Evolutionary conservation across 495 filamentous ascomycete species (phyloP).

Genomic region (Massariosphaeria phaeospora): DNA sequence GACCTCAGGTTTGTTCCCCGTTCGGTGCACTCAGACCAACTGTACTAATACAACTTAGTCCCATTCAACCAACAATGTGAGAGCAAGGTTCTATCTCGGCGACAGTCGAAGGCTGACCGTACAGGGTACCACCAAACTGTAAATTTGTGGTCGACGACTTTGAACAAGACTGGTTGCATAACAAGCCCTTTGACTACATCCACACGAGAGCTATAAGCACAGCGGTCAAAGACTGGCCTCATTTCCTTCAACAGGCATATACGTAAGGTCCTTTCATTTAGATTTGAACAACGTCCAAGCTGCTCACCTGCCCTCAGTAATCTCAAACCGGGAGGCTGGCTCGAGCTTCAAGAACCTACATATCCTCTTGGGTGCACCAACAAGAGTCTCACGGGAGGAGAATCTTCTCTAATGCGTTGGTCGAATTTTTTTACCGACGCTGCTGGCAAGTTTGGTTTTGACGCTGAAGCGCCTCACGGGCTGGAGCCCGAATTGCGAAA

Average conservation of each 20-base stretch:
- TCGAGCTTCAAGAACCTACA: slow-evolving; percentile 27
- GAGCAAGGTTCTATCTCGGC: too few relatives aligned
- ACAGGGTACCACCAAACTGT: slow-evolving; percentile 30
- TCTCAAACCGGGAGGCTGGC: slow-evolving; percentile 26
- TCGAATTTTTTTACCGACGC: slow-evolving; percentile 16
- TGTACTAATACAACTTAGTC: slow-evolving; percentile 12
- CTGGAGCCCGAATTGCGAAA: slow-evolving; percentile 4
- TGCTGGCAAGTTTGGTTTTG: slow-evolving; percentile 11
- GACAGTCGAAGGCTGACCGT: too few relatives aligned
- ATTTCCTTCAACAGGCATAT: slow-evolving; percentile 19
- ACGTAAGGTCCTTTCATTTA: too few relatives aligned
- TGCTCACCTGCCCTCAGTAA: too few relatives aligned
- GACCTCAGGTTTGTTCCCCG: slow-evolving; percentile 16
- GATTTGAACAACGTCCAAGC: too few relatives aligned
- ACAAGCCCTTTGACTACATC: slow-evolving; percentile 26
- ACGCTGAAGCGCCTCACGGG: not conserved
- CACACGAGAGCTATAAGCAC: slow-evolving; percentile 25
- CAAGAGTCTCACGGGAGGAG: slow-evolving; percentile 1
- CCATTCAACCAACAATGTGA: slow-evolving; percentile 24
- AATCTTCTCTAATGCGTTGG: slow-evolving; percentile 20
- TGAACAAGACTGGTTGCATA: slow-evolving; percentile 25
- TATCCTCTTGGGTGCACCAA: slow-evolving; percentile 17
- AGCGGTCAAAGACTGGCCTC: slow-evolving; percentile 26
- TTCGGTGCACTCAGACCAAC: not conserved
- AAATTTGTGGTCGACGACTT: slow-evolving; percentile 28